Evolutionary conservation across 768 basidiomycete species (phyloP).

Genomic region (Porphyrellus cyaneotinctus): DNA sequence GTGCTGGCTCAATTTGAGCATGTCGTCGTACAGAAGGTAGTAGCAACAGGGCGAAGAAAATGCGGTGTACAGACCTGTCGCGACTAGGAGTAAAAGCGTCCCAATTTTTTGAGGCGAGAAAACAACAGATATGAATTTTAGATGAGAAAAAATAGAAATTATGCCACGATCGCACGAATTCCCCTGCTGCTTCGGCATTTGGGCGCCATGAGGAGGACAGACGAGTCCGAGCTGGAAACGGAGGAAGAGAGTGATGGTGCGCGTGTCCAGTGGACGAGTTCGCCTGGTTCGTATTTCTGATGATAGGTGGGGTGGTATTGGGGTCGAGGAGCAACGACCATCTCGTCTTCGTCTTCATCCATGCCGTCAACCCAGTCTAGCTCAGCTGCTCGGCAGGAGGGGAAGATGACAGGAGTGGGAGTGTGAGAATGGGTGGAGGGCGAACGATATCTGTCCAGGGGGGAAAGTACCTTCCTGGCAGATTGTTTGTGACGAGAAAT

Average conservation of each 20-base stretch:
- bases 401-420: conserved; percentile 31
- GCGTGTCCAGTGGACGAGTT: conserved; percentile 16
- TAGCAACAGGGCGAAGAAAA: conserved; percentile 5
- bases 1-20: conserved; percentile 19
- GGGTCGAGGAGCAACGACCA: conserved; percentile 17
- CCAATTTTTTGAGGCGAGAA: conserved; percentile 5
- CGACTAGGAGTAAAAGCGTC: conserved; percentile 20
- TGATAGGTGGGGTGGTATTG: conserved; percentile 14
- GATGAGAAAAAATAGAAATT: too few species aligned
- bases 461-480: conserved; percentile 4
- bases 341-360: conserved; percentile 20
- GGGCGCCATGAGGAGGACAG: conserved; percentile 30
- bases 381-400: conserved; percentile 29
- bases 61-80: conserved; percentile 15
- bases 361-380: conserved; percentile 28
- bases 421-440: conserved; percentile 27
- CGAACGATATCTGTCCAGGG: conserved; percentile 12
- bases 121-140: conserved; percentile 5
- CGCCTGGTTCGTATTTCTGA: conserved; percentile 14
- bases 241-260: conserved; percentile 19
- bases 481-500: conserved; percentile 10
- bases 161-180: conserved; percentile 12
- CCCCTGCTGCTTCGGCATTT: conserved; percentile 17
- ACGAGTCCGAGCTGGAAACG: conserved; percentile 25
- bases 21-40: conserved; percentile 9